A percentile compares a stretch with the other conserved stretches of the same genome.
These are phyloP conservation scores for Syzygium oleosum DNA, from an alignment of 345 rosid species.

Conservation along the genomic window DNA sequence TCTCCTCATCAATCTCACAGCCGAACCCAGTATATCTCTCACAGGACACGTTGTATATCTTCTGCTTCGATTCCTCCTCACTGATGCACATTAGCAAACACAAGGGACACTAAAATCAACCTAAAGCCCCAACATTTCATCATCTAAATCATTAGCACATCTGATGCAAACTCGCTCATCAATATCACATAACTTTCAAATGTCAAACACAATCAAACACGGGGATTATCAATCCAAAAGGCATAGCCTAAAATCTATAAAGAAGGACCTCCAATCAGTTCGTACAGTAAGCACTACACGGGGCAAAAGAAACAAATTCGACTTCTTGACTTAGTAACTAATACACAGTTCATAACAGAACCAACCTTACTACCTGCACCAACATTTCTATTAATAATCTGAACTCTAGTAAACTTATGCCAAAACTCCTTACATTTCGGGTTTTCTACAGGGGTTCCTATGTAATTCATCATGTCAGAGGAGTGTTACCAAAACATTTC, in stretches of 20 bases:
- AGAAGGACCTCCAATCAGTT: background rate
- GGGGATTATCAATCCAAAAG: background rate
- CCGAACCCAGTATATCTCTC: slow-evolving; percentile 97
- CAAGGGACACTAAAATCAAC: background rate
- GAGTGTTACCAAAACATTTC: background rate
- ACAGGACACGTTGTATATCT: slow-evolving; percentile 91
- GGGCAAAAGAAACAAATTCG: background rate
- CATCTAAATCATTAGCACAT: background rate
- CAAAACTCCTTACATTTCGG: background rate
- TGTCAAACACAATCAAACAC: background rate
- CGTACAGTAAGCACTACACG: background rate
- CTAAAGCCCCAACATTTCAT: background rate
- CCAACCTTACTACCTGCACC: background rate
- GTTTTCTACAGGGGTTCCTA: background rate
- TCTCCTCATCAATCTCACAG: slow-evolving; percentile 93
- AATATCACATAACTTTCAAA: background rate
- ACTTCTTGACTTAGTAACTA: background rate
- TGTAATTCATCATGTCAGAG: background rate
- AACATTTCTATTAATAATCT: background rate
- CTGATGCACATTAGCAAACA: slow-evolving; percentile 21
- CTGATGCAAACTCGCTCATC: background rate
- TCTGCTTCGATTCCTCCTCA: slow-evolving; percentile 88
- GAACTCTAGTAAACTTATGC: background rate
- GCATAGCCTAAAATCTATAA: background rate
- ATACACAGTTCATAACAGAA: background rate